Evolutionary conservation across 2,329 filamentous ascomycete species (phyloP).

Genomic region (Penicillium occitanis): DNA sequence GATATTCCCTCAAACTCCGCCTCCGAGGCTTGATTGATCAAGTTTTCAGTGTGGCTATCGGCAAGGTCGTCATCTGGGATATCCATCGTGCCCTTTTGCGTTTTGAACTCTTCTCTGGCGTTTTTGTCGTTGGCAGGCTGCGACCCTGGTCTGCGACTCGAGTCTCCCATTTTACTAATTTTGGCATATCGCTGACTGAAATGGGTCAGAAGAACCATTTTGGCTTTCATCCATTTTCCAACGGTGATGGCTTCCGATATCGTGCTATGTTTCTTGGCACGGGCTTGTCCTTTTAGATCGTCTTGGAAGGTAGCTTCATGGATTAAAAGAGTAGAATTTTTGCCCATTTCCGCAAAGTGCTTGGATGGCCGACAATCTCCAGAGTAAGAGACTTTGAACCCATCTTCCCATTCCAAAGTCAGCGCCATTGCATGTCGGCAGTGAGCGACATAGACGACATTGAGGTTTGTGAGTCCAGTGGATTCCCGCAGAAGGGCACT

Average conservation of each 20-base stretch:
- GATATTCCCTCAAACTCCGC: slow-evolving; percentile 27
- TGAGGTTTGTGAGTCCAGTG: slow-evolving; percentile 65
- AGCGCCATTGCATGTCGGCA: slow-evolving; percentile 77
- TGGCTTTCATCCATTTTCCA: slow-evolving; percentile 74
- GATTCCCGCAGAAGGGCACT: slow-evolving; percentile 47
- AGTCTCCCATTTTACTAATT: slow-evolving; percentile 43
- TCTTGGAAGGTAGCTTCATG: slow-evolving; percentile 98
- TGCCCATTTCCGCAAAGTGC: slow-evolving; percentile 68
- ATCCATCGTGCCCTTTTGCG: neutral
- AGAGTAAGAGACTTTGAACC: slow-evolving; percentile 86
- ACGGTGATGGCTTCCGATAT: slow-evolving; percentile 80
- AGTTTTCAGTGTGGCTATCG: neutral
- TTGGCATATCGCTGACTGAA: slow-evolving; percentile 94
- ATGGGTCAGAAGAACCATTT: slow-evolving; percentile 81
- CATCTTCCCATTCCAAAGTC: slow-evolving; percentile 72
- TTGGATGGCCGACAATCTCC: slow-evolving; percentile 84
- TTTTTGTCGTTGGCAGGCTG: neutral
- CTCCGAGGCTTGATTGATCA: neutral
- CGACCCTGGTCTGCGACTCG: neutral
- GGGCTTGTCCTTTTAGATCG: slow-evolving; percentile 72
- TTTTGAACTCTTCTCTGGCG: neutral
- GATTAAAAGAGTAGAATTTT: slow-evolving; percentile 76
- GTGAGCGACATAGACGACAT: slow-evolving; percentile 69
- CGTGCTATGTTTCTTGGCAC: slow-evolving; percentile 87
- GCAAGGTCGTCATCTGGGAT: neutral